A percentile compares a stretch with the other conserved stretches of the same genome.
Evolutionary conservation across 2,329 filamentous ascomycete species (phyloP).

Genomic region (Dothistroma pini): DNA sequence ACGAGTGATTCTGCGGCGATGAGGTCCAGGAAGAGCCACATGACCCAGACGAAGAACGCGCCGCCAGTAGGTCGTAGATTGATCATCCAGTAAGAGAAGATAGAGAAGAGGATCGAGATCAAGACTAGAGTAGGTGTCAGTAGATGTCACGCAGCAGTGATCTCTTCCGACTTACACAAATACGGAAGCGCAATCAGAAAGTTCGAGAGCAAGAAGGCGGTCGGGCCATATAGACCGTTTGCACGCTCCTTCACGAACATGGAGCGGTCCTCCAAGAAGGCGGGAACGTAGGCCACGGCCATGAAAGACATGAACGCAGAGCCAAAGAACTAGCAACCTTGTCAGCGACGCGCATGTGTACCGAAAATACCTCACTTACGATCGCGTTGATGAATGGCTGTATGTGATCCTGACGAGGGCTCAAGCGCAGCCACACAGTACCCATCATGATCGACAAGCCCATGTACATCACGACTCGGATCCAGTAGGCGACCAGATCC

Average conservation of each 20-base stretch:
- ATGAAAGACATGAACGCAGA: slow-evolving; percentile 53
- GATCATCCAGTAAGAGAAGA: slow-evolving; percentile 73
- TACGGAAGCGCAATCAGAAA: slow-evolving; percentile 79
- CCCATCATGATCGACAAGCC: slow-evolving; percentile 78
- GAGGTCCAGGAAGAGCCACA: slow-evolving; percentile 83
- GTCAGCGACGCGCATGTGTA: slow-evolving; percentile 4
- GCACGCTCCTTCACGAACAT: slow-evolving; percentile 73
- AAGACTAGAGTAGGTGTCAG: slow-evolving; percentile 46
- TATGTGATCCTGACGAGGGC: slow-evolving; percentile 64
- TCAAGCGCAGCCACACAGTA: slow-evolving; percentile 76
- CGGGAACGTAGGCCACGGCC: slow-evolving; percentile 74
- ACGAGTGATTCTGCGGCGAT: slow-evolving; percentile 78
- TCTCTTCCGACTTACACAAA: slow-evolving; percentile 47
- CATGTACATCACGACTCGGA: slow-evolving; percentile 75
- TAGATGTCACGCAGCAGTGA: background rate
- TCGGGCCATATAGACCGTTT: slow-evolving; percentile 75
- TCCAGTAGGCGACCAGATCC: slow-evolving; percentile 75
- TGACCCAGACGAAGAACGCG: slow-evolving; percentile 72
- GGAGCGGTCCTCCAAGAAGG: slow-evolving; percentile 73
- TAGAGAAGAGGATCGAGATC: slow-evolving; percentile 70
- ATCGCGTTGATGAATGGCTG: slow-evolving; percentile 77
- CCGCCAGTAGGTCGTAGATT: slow-evolving; percentile 63
- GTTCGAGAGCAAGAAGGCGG: slow-evolving; percentile 71
- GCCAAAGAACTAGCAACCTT: slow-evolving; percentile 43
- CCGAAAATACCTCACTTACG: slow-evolving; percentile 17